Base-by-base conservation (phyloP, 352 stramenopile species). In the Pythium aristosporum region DNA sequence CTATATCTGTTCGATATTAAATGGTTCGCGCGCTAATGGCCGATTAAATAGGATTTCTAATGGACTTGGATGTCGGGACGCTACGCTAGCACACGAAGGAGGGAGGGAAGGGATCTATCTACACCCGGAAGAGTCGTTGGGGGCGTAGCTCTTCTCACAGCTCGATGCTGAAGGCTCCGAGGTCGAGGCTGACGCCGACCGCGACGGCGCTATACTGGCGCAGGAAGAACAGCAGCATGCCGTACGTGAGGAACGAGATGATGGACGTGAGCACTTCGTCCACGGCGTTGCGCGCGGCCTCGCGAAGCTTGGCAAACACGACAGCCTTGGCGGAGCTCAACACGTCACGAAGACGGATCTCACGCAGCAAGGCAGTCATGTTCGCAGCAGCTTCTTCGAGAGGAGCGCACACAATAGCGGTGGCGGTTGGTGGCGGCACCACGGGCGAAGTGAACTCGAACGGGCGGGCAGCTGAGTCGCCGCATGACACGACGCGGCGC, bases 221-320 rank as follows among this genome's bases (percentile, higher is more conserved):
- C 16, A 80, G 30, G 32, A 77, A 20, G 34, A 71, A 72, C 1
- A 80, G 63, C 52, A 80, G 44, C 50, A 62, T 55, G 12, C 68
- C 71, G 73, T 80, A 80, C 43, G 71, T 74, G 50, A 77, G 25
- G 52, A 77, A 77, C 51, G 69, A 78, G 60, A 80, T 61, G 15
- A 74, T 67, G 8, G 70, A 77, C 5, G 62, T 66, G 15, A 80
- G 65, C 39, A 76, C 49, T 50, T 80, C 70, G 54, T 76, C 73
- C 0, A 76, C 53, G 12, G 71, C 73, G 56, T 77, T 76, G 39
- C 61, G 63, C 18, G 50, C 63, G 20, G 63, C 71, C 16, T 69
- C 63, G 18, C 56, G 66, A 2, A 77, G 59, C 59, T 79, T 79
- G 41, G 51, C 54, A 43, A 63, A 12, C 42, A 75, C 37, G 25